Evolutionary conservation across 345 rosid species (phyloP).

Genomic region (Laguncularia racemosa): DNA sequence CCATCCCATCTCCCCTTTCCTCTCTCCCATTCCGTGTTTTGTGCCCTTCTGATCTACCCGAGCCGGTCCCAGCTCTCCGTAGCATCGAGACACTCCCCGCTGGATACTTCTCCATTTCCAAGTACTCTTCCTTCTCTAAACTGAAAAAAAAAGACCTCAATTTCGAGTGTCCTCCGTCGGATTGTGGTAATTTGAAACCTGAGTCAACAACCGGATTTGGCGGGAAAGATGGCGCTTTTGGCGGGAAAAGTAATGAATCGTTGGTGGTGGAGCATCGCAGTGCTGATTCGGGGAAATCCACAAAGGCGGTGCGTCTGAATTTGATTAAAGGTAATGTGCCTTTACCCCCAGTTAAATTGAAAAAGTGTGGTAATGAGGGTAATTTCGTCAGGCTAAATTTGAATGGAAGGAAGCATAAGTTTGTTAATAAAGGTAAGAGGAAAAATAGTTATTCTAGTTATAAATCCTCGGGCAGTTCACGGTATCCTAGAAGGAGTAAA

Average conservation of each 20-base stretch:
- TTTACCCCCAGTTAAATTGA: constrained; percentile 42
- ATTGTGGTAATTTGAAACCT: not conserved
- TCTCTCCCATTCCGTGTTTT: constrained; percentile 56
- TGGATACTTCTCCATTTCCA: constrained; percentile 43
- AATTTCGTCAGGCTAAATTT: constrained; percentile 80
- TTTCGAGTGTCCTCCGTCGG: constrained; percentile 25
- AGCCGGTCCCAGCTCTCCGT: constrained; percentile 11
- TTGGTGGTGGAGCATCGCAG: too few relatives aligned
- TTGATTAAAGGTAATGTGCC: constrained; percentile 35
- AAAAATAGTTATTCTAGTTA: constrained; percentile 7
- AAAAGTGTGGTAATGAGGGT: constrained; percentile 53
- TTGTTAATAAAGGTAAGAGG: constrained; percentile 35
- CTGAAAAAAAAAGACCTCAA: constrained; percentile 33
- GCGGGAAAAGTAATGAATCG: constrained; percentile 1
- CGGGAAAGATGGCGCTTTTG: not conserved
- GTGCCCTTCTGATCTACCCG: constrained; percentile 21
- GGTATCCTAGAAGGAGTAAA: constrained; percentile 42
- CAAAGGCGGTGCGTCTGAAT: constrained; percentile 34
- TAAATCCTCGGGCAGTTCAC: constrained; percentile 12
- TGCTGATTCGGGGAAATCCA: constrained; percentile 7
- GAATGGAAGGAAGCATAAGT: constrained; percentile 54
- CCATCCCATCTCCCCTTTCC: constrained; percentile 22
- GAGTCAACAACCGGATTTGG: constrained; percentile 8
- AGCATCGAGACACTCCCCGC: constrained; percentile 44
- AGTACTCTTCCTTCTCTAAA: constrained; percentile 46